These are phyloP conservation scores for Wolfiporia cocos DNA, from an alignment of 1,284 basidiomycete species.

Conservation along the genomic window DNA sequence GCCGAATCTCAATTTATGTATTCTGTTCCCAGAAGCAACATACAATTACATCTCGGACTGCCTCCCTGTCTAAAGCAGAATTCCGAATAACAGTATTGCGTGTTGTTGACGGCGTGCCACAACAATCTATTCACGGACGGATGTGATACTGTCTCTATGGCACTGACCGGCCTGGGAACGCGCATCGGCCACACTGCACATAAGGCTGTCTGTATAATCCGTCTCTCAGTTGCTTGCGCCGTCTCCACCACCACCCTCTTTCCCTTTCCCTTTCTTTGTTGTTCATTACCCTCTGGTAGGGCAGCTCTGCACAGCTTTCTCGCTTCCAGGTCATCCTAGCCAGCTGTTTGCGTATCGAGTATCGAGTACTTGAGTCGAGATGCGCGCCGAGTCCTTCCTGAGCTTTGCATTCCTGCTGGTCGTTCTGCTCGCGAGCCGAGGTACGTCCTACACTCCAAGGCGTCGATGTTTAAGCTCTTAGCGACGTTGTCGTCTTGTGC, in stretches of 20 bases:
- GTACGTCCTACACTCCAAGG: background rate
- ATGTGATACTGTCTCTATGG: conserved; percentile 8
- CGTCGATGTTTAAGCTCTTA: background rate
- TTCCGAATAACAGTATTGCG: too few relatives aligned
- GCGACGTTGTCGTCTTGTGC: background rate
- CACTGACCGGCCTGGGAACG: conserved; percentile 1
- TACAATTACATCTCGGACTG: too few relatives aligned
- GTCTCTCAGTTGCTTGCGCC: background rate
- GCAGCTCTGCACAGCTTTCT: background rate
- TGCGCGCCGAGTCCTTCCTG: conserved; percentile 9
- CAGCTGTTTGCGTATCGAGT: background rate
- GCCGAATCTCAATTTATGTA: too few relatives aligned
- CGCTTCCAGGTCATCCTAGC: conserved; percentile 1
- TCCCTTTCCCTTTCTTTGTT: background rate
- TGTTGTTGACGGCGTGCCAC: too few relatives aligned
- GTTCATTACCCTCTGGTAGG: conserved; percentile 13
- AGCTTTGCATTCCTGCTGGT: conserved; percentile 6
- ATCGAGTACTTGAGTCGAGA: background rate
- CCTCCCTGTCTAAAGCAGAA: too few relatives aligned
- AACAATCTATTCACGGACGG: too few relatives aligned
- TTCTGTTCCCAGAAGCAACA: too few relatives aligned
- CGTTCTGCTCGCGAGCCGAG: conserved; percentile 11
- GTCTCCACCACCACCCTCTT: background rate
- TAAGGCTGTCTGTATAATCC: background rate
- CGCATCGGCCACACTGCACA: too few relatives aligned